phyloP scores from a whole-genome alignment of 2,329 filamentous ascomycete genomes.

The Eutypella sp. region DNA sequence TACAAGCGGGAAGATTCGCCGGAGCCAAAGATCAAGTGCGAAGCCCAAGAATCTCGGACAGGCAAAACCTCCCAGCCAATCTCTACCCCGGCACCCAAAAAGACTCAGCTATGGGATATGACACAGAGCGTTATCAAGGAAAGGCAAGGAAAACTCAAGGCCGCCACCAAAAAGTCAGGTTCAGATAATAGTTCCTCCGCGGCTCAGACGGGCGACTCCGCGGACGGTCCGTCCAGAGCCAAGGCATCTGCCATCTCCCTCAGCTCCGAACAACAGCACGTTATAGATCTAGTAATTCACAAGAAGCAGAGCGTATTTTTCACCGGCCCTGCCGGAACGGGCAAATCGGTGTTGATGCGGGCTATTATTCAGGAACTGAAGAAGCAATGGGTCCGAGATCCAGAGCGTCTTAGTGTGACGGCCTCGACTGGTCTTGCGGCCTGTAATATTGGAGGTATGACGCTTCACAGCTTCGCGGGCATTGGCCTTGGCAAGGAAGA shows the following conservation, averaged over 20 bases:
- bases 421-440: conserved; percentile 94
- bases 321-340: conserved; percentile 91
- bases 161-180: conserved; percentile 46
- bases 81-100: conserved; percentile 29
- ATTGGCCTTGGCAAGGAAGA: conserved; percentile 94
- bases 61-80: conserved; percentile 22
- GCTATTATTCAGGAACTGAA: conserved; percentile 81
- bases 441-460: conserved; percentile 94
- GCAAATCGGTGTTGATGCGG: conserved; percentile 93
- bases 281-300: conserved; percentile 77
- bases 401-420: conserved; percentile 84
- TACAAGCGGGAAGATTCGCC: conserved; percentile 24
- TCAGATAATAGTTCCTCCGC: conserved; percentile 35
- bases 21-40: conserved; percentile 30
- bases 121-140: conserved; percentile 71
- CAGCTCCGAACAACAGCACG: conserved; percentile 80
- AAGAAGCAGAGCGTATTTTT: conserved; percentile 90
- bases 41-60: conserved; percentile 16
- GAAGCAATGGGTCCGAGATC: conserved; percentile 69
- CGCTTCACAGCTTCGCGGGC: conserved; percentile 90
- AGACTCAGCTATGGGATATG: conserved; percentile 59
- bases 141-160: conserved; percentile 70
- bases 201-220: conserved; percentile 42
- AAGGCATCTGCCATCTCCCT: conserved; percentile 59
- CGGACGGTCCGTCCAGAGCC: conserved; percentile 27